These are phyloP conservation scores for Suhomyces canberraensis DNA, from an alignment of 805 yeast genomes.

Conservation along the genomic window DNA sequence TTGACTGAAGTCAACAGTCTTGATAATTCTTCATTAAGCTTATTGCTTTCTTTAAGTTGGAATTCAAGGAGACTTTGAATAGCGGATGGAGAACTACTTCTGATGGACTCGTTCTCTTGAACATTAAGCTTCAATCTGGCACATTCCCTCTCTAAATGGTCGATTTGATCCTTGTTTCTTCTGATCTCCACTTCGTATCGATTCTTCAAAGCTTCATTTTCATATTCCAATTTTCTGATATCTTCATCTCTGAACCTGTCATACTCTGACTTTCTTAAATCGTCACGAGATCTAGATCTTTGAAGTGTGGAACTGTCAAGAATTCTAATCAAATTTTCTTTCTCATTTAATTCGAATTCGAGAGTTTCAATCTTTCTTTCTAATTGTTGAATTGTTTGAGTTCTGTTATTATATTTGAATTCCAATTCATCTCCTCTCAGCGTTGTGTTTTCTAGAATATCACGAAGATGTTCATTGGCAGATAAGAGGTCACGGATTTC, in stretches of 20 bases:
- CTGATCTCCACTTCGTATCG: constrained; percentile 32
- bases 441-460: constrained; percentile 6
- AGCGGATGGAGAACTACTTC: constrained; percentile 8
- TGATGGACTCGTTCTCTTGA: neutral
- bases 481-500: constrained; percentile 9
- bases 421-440: constrained; percentile 5
- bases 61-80: constrained; percentile 27
- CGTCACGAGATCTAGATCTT: neutral
- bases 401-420: neutral
- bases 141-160: constrained; percentile 14
- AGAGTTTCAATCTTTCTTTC: constrained; percentile 5
- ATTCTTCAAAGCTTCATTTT: constrained; percentile 33
- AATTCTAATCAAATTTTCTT: constrained; percentile 19
- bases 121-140: neutral
- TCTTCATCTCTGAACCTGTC: constrained; percentile 39
- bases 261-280: constrained; percentile 28
- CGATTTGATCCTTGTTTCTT: constrained; percentile 28
- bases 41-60: constrained; percentile 32
- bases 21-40: constrained; percentile 21
- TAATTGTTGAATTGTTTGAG: constrained; percentile 3
- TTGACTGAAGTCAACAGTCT: constrained; percentile 15
- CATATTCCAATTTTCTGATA: constrained; percentile 34
- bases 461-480: constrained; percentile 11
- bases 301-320: constrained; percentile 7
- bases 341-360: constrained; percentile 9